Evolutionary conservation across 148 eudicot species (phyloP).

Genomic region (Cornus controversa): DNA sequence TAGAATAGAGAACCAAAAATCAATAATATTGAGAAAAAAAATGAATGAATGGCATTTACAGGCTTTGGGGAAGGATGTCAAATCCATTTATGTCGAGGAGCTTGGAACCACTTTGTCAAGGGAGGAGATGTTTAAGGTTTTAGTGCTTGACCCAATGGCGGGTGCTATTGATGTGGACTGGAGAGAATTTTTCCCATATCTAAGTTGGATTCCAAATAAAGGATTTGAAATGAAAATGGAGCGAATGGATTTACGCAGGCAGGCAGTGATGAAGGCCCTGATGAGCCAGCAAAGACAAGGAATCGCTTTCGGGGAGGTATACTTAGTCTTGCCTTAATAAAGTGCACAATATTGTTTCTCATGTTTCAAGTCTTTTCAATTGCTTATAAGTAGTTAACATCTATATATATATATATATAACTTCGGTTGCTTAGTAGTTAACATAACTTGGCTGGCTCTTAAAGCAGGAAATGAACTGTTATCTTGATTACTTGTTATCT

Average conservation of each 20-base stretch:
- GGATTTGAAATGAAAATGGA: conserved; percentile 50
- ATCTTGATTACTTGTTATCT: conserved; percentile 53
- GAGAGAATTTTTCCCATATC: conserved; percentile 91
- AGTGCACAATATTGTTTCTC: no score
- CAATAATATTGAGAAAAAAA: background rate
- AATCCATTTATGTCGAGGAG: conserved; percentile 58
- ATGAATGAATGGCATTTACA: conserved; percentile 25
- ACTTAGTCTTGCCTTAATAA: background rate
- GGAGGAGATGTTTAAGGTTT: conserved; percentile 46
- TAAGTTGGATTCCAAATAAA: conserved; percentile 75
- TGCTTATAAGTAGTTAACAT: no score
- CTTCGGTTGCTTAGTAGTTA: background rate
- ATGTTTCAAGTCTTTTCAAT: background rate
- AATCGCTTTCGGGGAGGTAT: conserved; percentile 42
- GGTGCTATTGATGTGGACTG: conserved; percentile 91
- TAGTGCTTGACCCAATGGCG: conserved; percentile 71
- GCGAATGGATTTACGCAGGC: conserved; percentile 48
- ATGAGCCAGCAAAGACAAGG: conserved; percentile 50
- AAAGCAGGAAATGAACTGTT: conserved; percentile 50
- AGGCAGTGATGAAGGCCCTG: conserved; percentile 71
- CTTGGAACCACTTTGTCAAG: conserved; percentile 58
- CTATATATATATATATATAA: no score
- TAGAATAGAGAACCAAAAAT: background rate
- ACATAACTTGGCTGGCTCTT: background rate
- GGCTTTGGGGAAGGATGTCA: conserved; percentile 68